phyloP scores from a whole-genome alignment of 73 alveolate species.

The Paramecium octaurelia region DNA sequence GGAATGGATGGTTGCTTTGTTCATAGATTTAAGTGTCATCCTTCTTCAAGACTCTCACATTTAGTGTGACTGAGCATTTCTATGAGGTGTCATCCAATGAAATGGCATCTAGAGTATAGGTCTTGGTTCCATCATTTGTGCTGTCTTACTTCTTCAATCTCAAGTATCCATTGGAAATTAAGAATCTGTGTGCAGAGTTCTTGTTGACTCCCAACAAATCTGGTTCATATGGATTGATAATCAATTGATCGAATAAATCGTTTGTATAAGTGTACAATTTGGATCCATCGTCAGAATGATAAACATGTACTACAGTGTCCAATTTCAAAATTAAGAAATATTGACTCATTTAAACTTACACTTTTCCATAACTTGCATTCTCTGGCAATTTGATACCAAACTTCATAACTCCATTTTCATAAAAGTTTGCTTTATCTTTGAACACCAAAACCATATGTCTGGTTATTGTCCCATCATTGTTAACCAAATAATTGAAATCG shows the following conservation, averaged over 20 bases:
- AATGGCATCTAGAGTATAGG: not conserved
- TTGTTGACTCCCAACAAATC: not conserved
- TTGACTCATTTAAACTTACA: slow-evolving; percentile 1
- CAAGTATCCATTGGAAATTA: not conserved
- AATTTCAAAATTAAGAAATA: not conserved
- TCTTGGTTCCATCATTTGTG: not conserved
- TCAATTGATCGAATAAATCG: not conserved
- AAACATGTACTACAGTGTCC: not conserved
- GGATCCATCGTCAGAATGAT: not conserved
- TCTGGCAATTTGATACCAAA: not conserved
- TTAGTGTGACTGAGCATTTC: not conserved
- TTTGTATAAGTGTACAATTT: not conserved
- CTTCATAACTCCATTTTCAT: not conserved
- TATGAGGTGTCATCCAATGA: not conserved
- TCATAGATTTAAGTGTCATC: not conserved
- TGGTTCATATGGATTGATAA: slow-evolving; percentile 45
- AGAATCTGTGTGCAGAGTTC: not conserved
- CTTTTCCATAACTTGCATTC: not conserved
- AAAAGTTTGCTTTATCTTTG: not conserved
- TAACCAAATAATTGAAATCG: not conserved
- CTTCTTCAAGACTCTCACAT: not conserved
- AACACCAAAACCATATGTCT: slow-evolving; percentile 7
- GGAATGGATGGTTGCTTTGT: not conserved
- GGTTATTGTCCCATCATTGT: not conserved
- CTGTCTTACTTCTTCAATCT: not conserved